A percentile compares a stretch with the other conserved stretches of the same genome.
Evolutionary conservation across 139 green algal genomes (phyloP).

Genomic region (Ostreobium quekettii): DNA sequence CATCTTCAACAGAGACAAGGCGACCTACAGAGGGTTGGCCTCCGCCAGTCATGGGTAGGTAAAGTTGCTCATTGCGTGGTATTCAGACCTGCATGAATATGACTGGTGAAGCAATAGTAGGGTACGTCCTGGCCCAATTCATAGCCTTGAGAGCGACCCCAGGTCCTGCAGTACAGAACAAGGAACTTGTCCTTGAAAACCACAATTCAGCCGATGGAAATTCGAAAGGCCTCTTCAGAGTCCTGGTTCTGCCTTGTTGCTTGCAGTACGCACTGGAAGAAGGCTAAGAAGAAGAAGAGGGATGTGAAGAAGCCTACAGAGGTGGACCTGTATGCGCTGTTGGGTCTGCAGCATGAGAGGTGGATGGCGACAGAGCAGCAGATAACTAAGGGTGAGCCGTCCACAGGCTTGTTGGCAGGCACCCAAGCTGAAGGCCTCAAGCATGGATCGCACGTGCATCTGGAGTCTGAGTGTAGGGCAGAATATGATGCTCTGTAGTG

Average conservation of each 20-base stretch:
- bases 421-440: no score
- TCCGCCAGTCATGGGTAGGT: no score
- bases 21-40: no score
- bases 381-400: constrained; percentile 56
- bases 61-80: no score
- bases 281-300: constrained; percentile 57
- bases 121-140: neutral
- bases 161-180: neutral
- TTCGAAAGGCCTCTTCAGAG: constrained; percentile 20
- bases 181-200: constrained; percentile 22
- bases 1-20: no score
- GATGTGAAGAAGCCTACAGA: constrained; percentile 42
- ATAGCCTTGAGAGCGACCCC: neutral
- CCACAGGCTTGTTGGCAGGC: no score
- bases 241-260: neutral
- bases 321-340: constrained; percentile 69
- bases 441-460: no score
- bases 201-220: constrained; percentile 23
- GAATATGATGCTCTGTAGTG: no score
- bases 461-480: no score
- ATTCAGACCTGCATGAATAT: no score
- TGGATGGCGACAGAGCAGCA: constrained; percentile 72
- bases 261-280: constrained; percentile 53
- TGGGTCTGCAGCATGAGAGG: constrained; percentile 72
- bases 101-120: neutral